phyloP scores from a whole-genome alignment of 129 eudicot species.

The Apium graveolens region DNA sequence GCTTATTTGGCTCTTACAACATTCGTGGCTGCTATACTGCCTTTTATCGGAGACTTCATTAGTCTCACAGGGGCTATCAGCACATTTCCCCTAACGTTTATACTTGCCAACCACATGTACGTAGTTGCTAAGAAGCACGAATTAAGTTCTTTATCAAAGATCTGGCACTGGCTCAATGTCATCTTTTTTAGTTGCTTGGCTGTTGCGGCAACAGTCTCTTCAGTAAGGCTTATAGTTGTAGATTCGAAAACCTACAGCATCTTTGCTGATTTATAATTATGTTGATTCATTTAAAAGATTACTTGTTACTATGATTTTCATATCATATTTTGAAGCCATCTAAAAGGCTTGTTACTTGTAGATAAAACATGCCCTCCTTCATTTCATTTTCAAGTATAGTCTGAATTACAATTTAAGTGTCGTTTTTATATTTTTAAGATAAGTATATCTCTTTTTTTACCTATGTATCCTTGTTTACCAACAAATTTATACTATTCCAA shows the following conservation, averaged over 20 bases:
- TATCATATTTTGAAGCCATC: neutral
- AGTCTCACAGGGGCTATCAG: slow-evolving; percentile 93
- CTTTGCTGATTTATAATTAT: slow-evolving; percentile 61
- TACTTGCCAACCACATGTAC: slow-evolving; percentile 96
- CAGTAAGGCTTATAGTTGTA: slow-evolving; percentile 60
- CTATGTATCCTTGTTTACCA: no score
- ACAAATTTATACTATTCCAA: no score
- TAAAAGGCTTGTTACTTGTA: neutral
- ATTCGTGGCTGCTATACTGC: slow-evolving; percentile 68
- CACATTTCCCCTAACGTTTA: slow-evolving; percentile 85
- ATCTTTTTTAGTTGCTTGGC: slow-evolving; percentile 51
- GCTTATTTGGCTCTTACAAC: slow-evolving; percentile 59
- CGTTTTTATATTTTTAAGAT: no score
- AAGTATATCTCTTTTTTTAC: no score
- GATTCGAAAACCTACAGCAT: slow-evolving; percentile 58
- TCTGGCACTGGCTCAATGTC: slow-evolving; percentile 92
- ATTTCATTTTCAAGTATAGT: no score
- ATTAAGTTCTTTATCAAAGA: slow-evolving; percentile 30
- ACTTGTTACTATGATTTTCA: neutral
- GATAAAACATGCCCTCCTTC: neutral
- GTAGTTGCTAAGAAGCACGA: slow-evolving; percentile 51
- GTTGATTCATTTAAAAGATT: neutral
- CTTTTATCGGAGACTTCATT: slow-evolving; percentile 95
- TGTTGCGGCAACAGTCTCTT: slow-evolving; percentile 62
- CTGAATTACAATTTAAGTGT: no score